Percentiles rank a stretch among this genome's conserved stretches.
These are phyloP conservation scores for Brettanomyces custersianus DNA, from an alignment of 805 yeast species.

Conservation along the genomic window DNA sequence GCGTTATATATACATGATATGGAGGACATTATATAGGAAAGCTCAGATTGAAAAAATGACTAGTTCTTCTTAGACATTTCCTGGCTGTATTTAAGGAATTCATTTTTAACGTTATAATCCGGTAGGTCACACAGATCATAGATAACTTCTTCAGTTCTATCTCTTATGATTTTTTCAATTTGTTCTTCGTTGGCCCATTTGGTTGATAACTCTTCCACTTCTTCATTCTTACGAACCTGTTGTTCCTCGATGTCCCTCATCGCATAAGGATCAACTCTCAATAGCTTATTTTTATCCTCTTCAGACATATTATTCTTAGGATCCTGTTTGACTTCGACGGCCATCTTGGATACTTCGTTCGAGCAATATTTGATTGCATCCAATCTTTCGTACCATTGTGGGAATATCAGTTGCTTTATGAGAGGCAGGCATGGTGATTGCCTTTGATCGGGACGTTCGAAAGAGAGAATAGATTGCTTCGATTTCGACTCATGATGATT, in stretches of 20 bases:
- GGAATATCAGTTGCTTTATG: constrained; percentile 28
- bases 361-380: constrained; percentile 34
- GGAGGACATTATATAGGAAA: no score
- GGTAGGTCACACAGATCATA: constrained; percentile 25
- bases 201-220: constrained; percentile 21
- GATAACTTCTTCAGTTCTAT: constrained; percentile 26
- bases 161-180: constrained; percentile 32
- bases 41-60: no score
- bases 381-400: constrained; percentile 38
- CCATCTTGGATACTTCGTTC: constrained; percentile 21
- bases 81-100: constrained; percentile 8
- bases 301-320: constrained; percentile 8
- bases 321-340: constrained; percentile 7
- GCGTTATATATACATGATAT: no score
- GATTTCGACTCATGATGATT: constrained; percentile 19
- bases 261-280: constrained; percentile 44
- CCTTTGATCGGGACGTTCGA: constrained; percentile 4
- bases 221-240: constrained; percentile 20
- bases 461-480: constrained; percentile 13
- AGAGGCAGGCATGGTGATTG: constrained; percentile 27
- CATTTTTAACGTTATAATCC: constrained; percentile 7
- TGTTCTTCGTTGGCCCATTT: constrained; percentile 32
- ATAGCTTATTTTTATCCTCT: constrained; percentile 15
- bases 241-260: constrained; percentile 28
- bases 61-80: background rate